A percentile compares a stretch with the other conserved stretches of the same genome.
These are phyloP conservation scores for Dactylellina sp. DNA, from an alignment of 2,329 filamentous ascomycete genomes.

Conservation along the genomic window DNA sequence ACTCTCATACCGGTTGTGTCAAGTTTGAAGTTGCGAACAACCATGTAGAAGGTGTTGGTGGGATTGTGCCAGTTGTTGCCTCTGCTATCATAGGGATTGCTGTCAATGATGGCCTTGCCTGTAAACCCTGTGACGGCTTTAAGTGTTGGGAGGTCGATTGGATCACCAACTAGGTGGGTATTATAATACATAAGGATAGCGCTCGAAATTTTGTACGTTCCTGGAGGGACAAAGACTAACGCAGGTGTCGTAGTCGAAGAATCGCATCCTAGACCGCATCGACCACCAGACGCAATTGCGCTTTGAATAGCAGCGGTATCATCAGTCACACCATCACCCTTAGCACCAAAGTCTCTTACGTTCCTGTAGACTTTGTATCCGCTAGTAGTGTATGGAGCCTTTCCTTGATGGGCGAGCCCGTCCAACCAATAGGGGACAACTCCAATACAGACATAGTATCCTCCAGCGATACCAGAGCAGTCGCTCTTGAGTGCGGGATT, in stretches of 20 bases:
- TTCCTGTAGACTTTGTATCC: slow-evolving; percentile 49
- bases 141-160: slow-evolving; percentile 69
- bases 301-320: slow-evolving; percentile 88
- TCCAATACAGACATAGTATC: slow-evolving; percentile 14
- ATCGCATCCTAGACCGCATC: slow-evolving; percentile 84
- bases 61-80: slow-evolving; percentile 82
- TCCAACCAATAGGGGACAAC: slow-evolving; percentile 44
- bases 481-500: slow-evolving; percentile 21
- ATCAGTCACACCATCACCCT: slow-evolving; percentile 69
- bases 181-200: slow-evolving; percentile 91
- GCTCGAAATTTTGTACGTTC: slow-evolving; percentile 82
- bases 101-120: slow-evolving; percentile 90
- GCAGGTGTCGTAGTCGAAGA: slow-evolving; percentile 84
- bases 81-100: slow-evolving; percentile 79
- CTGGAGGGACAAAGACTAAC: slow-evolving; percentile 87
- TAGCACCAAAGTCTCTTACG: slow-evolving; percentile 52
- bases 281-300: slow-evolving; percentile 74
- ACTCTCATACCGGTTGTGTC: slow-evolving; percentile 76
- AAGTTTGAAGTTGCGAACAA: slow-evolving; percentile 83
- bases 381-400: slow-evolving; percentile 34
- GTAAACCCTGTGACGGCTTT: slow-evolving; percentile 78
- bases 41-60: slow-evolving; percentile 85
- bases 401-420: slow-evolving; percentile 40
- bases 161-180: slow-evolving; percentile 88
- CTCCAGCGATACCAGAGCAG: slow-evolving; percentile 17